Evolutionary conservation across 805 yeast species (phyloP).

Genomic region (Wickerhamiella dianesei): DNA sequence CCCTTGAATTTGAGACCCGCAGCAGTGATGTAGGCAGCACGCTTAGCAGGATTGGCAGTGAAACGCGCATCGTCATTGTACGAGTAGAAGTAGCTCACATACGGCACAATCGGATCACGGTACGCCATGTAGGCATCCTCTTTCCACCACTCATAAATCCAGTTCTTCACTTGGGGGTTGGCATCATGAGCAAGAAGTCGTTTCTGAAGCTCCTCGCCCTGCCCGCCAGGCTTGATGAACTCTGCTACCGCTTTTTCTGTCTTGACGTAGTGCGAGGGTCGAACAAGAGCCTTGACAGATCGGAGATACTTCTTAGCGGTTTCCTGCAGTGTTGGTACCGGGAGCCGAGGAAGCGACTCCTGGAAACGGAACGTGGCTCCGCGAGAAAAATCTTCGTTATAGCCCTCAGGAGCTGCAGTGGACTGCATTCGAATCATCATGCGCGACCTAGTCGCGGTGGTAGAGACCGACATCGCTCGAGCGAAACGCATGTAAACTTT

Average conservation of each 20-base stretch:
- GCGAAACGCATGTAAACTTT: neutral
- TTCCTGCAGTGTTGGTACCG: constrained; percentile 68
- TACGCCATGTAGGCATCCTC: constrained; percentile 81
- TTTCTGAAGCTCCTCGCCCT: constrained; percentile 54
- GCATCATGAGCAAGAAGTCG: constrained; percentile 46
- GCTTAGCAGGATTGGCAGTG: constrained; percentile 28
- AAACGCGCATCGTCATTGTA: constrained; percentile 49
- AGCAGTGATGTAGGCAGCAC: constrained; percentile 62
- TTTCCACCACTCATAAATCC: constrained; percentile 92
- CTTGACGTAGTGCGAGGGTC: constrained; percentile 38
- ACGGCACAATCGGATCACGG: constrained; percentile 90
- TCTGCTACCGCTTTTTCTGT: constrained; percentile 49
- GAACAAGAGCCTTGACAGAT: constrained; percentile 54
- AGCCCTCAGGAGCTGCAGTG: constrained; percentile 21
- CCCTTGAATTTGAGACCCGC: constrained; percentile 57
- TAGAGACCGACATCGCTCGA: neutral
- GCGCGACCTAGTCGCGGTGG: neutral
- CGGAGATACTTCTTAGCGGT: constrained; percentile 58
- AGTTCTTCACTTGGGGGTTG: constrained; percentile 50
- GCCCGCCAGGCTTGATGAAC: constrained; percentile 48
- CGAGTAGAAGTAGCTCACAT: constrained; percentile 76
- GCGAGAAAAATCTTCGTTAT: constrained; percentile 29
- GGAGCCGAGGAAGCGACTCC: constrained; percentile 61
- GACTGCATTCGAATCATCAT: constrained; percentile 18
- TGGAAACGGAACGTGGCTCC: constrained; percentile 68